Conservation (phyloP, 225 moss, liverwort and hornwort genomes). For the Sphagnum contortum region DNA sequence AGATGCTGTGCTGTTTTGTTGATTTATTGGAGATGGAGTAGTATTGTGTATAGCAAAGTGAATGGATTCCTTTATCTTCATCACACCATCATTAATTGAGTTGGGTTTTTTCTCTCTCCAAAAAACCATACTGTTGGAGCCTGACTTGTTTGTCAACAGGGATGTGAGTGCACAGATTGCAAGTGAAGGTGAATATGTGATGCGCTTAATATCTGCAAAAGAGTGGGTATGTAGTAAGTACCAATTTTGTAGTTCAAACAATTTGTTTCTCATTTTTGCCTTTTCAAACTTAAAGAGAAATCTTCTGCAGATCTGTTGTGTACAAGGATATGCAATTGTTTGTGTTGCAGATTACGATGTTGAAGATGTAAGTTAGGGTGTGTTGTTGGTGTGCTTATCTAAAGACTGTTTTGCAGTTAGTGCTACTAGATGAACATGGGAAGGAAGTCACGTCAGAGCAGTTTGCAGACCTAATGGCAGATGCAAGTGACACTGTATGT, state of each 20-base stretch:
- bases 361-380: too few species aligned
- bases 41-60: too few species aligned
- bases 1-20: too few species aligned
- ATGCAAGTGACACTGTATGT: constrained; percentile 81
- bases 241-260: background rate
- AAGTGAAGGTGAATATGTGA: constrained; percentile 77
- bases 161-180: constrained; percentile 65
- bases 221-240: constrained; percentile 56
- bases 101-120: too few species aligned
- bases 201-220: constrained; percentile 58
- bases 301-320: too few species aligned
- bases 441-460: constrained; percentile 67
- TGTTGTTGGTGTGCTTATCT: too few species aligned
- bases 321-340: too few species aligned
- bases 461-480: constrained; percentile 72
- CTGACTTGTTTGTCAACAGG: constrained; percentile 33
- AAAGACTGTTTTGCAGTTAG: constrained; percentile 42
- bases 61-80: too few species aligned
- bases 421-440: constrained; percentile 78
- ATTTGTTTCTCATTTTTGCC: constrained; percentile 1
- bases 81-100: too few species aligned
- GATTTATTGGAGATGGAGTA: too few species aligned
- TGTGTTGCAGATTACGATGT: too few species aligned
- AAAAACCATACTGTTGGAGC: too few species aligned
- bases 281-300: background rate